Percentiles rank a stretch among this genome's conserved stretches.
These are phyloP conservation scores for Heimioporus retisporus DNA, from an alignment of 1,284 basidiomycete genomes.

Conservation along the genomic window DNA sequence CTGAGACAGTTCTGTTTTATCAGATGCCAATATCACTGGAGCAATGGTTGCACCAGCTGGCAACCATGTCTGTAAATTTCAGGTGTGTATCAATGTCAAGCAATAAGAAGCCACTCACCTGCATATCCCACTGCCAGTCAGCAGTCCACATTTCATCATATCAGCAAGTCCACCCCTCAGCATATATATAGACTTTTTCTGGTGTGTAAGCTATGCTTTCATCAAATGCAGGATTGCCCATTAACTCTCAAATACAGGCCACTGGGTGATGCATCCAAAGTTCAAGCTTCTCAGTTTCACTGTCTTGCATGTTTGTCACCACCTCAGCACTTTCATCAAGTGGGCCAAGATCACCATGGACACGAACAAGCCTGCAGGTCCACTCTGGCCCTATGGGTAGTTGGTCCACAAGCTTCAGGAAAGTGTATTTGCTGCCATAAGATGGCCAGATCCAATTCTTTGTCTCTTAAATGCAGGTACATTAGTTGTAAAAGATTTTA, in stretches of 20 bases:
- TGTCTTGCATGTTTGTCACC: too few species aligned
- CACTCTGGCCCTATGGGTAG: conserved; percentile 13
- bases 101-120: neutral
- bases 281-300: conserved; percentile 3
- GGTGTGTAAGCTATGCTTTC: conserved; percentile 43
- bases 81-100: too few species aligned
- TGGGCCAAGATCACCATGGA: neutral
- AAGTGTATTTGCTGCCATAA: too few species aligned
- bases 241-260: conserved; percentile 6
- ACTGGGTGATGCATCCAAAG: conserved; percentile 12
- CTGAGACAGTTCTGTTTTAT: too few species aligned
- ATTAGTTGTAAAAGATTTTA: too few species aligned
- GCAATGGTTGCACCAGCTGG: too few species aligned
- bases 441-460: too few species aligned
- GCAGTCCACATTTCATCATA: conserved; percentile 54
- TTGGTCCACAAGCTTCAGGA: conserved; percentile 11
- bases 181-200: conserved; percentile 41
- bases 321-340: too few species aligned
- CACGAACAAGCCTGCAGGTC: conserved; percentile 21
- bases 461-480: too few species aligned
- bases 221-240: conserved; percentile 35
- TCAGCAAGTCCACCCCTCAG: conserved; percentile 27
- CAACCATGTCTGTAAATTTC: too few species aligned
- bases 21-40: too few species aligned
- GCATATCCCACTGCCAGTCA: neutral